Conservation (phyloP, 2,329 filamentous ascomycete genomes). For the Pezizomycotina sp. region DNA sequence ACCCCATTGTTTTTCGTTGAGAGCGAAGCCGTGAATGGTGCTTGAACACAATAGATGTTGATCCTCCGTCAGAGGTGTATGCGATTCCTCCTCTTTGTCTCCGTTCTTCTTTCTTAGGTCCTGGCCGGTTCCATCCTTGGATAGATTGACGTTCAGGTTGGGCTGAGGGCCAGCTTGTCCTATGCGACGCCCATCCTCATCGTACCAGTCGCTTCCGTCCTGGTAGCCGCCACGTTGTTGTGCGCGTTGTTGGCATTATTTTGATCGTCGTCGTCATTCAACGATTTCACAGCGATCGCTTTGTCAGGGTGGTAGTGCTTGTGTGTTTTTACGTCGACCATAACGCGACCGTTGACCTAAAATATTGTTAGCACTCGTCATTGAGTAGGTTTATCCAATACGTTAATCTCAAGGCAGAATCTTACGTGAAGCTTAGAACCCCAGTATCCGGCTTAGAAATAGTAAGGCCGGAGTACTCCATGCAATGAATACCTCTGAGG, state of each 20-base stretch:
- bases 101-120: slow-evolving; percentile 11
- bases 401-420: background rate
- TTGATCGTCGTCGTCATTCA: too few relatives aligned
- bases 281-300: slow-evolving; percentile 3
- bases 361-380: slow-evolving; percentile 24
- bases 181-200: too few relatives aligned
- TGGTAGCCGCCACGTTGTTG: too few relatives aligned
- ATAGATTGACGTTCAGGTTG: slow-evolving; percentile 22
- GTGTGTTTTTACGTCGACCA: slow-evolving; percentile 29
- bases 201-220: too few relatives aligned
- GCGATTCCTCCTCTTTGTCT: slow-evolving; percentile 11
- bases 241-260: too few relatives aligned
- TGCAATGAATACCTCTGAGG: slow-evolving; percentile 36
- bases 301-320: slow-evolving; percentile 21
- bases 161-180: too few relatives aligned
- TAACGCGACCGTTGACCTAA: slow-evolving; percentile 28
- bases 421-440: slow-evolving; percentile 18
- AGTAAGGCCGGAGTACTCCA: slow-evolving; percentile 31
- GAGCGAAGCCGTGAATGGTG: slow-evolving; percentile 71
- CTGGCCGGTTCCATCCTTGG: slow-evolving; percentile 18
- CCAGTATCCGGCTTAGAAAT: slow-evolving; percentile 17
- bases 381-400: slow-evolving; percentile 26
- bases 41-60: slow-evolving; percentile 72
- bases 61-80: slow-evolving; percentile 43
- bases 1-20: slow-evolving; percentile 71